These are phyloP conservation scores for Rhizophagus sp. DNA, from an alignment of 192 early-diverging fungal species.

Conservation along the genomic window DNA sequence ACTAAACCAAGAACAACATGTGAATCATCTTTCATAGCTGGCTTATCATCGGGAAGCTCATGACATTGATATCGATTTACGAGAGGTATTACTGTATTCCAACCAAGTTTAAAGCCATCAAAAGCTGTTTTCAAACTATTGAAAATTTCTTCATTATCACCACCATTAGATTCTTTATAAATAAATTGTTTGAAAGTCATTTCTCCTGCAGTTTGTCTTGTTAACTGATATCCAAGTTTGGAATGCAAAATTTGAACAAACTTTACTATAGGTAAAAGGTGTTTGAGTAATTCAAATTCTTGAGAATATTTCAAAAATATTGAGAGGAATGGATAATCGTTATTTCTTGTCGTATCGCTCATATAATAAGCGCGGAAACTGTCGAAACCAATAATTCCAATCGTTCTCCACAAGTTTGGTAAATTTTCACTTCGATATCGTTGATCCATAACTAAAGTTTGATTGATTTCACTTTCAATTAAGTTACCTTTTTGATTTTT, in stretches of 20 bases:
- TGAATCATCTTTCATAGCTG: neutral
- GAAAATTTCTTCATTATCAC: neutral
- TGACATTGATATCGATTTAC: conserved; percentile 3
- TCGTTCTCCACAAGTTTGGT: conserved; percentile 21
- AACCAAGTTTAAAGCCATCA: conserved; percentile 7
- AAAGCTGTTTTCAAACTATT: neutral
- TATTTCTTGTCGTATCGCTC: neutral
- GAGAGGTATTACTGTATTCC: conserved; percentile 1
- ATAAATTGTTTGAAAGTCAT: conserved; percentile 19
- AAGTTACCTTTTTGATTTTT: neutral
- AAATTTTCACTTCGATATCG: neutral
- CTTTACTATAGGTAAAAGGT: conserved; percentile 25
- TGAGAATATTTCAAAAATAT: conserved; percentile 25
- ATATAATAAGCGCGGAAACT: conserved; percentile 14
- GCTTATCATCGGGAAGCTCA: neutral
- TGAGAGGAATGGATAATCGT: conserved; percentile 18
- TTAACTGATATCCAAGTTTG: conserved; percentile 19
- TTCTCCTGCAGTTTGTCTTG: neutral
- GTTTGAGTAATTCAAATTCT: conserved; percentile 1
- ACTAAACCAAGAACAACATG: conserved; percentile 14
- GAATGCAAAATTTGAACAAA: conserved; percentile 17
- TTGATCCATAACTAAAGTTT: conserved; percentile 2
- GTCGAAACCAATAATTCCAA: neutral
- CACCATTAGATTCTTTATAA: neutral
- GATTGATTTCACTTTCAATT: conserved; percentile 16